A percentile compares a stretch with the other conserved stretches of the same genome.
Evolutionary conservation across 2,329 filamentous ascomycete genomes (phyloP).

Genomic region (Talaromyces rugulosus): DNA sequence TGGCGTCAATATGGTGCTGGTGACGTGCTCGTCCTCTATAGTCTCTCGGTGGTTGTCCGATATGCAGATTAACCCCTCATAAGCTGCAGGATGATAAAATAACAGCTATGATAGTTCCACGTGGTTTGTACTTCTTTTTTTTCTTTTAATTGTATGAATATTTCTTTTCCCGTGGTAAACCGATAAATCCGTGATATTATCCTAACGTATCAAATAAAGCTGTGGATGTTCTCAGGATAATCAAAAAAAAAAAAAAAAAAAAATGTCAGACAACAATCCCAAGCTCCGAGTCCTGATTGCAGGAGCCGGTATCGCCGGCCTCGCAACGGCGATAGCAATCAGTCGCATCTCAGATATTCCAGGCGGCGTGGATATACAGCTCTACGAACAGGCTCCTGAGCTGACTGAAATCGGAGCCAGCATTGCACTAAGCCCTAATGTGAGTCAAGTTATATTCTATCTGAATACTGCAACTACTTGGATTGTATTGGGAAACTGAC

Average conservation of each 20-base stretch:
- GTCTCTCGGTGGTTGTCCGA: not conserved
- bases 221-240: not conserved
- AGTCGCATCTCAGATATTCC: conserved; percentile 22
- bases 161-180: not conserved
- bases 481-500: not conserved
- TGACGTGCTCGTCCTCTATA: conserved; percentile 15
- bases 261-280: conserved; percentile 11
- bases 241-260: conserved; percentile 7
- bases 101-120: not conserved
- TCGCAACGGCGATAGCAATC: conserved; percentile 47
- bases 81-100: not conserved
- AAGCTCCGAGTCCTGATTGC: conserved; percentile 43
- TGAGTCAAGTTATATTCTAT: conserved; percentile 4
- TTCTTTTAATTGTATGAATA: not conserved
- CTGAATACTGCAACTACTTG: not conserved
- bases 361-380: conserved; percentile 40
- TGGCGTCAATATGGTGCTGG: conserved; percentile 9
- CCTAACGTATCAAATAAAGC: not conserved
- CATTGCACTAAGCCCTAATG: conserved; percentile 43
- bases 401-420: conserved; percentile 11
- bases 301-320: conserved; percentile 50
- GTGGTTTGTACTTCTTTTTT: not conserved
- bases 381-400: conserved; percentile 48
- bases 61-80: not conserved
- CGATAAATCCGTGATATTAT: not conserved